Evolutionary conservation across 75 land plant genomes (phyloP), one percentile per base, ranked within the genome.

Genomic region (Picea glauca): DNA sequence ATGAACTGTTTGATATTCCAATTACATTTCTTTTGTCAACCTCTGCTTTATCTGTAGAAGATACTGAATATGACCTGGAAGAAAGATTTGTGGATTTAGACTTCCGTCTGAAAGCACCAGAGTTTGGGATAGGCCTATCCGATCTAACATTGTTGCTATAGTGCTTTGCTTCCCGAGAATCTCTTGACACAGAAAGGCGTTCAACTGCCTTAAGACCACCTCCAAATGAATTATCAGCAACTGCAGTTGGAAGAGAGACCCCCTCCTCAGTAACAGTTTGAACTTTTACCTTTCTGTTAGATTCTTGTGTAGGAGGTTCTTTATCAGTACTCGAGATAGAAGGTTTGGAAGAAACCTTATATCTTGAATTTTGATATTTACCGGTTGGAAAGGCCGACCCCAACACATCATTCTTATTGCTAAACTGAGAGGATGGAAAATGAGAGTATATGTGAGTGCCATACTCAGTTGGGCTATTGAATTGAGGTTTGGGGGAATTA

Each of bases 401-500:
- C n/a, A 43, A 5, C 18, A 1, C 8, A 77, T 57, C 50, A 77
- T 54, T 58, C 33, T 82, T 66, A 65, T 76, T 54, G 50, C 17
- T 76, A 65, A 58, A 20, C 30, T 58, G 56, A 58, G 35, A 67
- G 78, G 83, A 75, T 72, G 58, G 33, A 30, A 80, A 33, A 68
- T 50, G 79, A 78, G 83, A 54, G 35, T 72, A 75, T n/a, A 72
- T 76, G 31, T 72, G 58, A 14, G 74, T 33, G 35, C 8, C 61
- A 21, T 12, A 23, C 15, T 62, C 38, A 20, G 61, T 63, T 46
- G 56, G 31, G 20, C 32, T 76, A 72, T 58, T 65, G 38, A 81
- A 76, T n/a, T 66, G 77, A 40, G 67, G 76, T 65, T 67, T 67
- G 12, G 89, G 73, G 23, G 75, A 78, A 59, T 75, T 76, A 26